A percentile compares a stretch with the other conserved stretches of the same genome.
These are phyloP conservation scores for Botrytis cinerea DNA, from an alignment of 2,329 filamentous ascomycete genomes.

Conservation along the genomic window DNA sequence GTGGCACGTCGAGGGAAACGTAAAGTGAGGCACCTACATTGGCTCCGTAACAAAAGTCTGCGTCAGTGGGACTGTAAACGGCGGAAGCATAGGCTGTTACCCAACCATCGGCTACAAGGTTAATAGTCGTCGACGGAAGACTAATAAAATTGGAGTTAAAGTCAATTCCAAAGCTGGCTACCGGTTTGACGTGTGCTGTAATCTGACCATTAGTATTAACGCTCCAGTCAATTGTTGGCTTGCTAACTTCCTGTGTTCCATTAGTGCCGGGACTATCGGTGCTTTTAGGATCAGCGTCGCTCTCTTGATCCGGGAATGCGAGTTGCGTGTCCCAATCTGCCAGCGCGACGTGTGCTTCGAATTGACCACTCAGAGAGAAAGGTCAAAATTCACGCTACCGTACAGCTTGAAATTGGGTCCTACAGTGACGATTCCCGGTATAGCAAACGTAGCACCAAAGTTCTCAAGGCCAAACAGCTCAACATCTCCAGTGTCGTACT, in stretches of 20 bases:
- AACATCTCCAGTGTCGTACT: neutral
- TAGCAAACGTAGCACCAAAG: neutral
- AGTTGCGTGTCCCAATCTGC: constrained; percentile 17
- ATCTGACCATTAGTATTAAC: constrained; percentile 2
- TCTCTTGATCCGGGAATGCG: neutral
- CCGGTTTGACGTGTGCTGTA: constrained; percentile 17
- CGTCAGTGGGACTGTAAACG: neutral
- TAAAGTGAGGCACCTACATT: neutral
- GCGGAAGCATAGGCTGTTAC: constrained; percentile 4
- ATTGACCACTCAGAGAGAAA: too few relatives aligned
- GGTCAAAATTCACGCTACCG: neutral
- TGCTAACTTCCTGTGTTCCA: constrained; percentile 13
- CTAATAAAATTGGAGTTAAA: constrained; percentile 17
- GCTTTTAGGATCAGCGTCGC: constrained; percentile 3
- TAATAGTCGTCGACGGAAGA: neutral
- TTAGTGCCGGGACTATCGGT: neutral
- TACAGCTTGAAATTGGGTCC: neutral
- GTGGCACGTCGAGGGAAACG: neutral
- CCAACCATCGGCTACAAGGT: constrained; percentile 16
- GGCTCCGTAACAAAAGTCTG: constrained; percentile 4
- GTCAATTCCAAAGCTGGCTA: constrained; percentile 11
- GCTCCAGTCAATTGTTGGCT: constrained; percentile 10
- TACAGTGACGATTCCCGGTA: neutral
- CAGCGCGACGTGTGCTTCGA: neutral
- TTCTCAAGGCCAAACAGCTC: neutral